A percentile compares a stretch with the other conserved stretches of the same genome.
Conservation (phyloP, 441 rosid genomes). For the Aquilaria agallochum region DNA sequence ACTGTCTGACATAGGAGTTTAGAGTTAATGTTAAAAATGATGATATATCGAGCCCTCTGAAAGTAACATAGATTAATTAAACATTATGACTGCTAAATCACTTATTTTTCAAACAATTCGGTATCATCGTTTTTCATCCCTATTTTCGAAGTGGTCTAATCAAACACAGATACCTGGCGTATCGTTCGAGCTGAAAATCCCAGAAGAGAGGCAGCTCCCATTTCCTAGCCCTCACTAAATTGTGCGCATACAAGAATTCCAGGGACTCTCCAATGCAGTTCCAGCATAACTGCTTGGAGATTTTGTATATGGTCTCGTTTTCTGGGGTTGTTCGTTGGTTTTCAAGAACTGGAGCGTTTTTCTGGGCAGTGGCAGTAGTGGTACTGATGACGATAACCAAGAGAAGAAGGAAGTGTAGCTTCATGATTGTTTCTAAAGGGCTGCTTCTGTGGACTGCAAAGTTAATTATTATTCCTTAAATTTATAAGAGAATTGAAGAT, state of each 20-base stretch:
- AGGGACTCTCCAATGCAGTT: constrained; percentile 76
- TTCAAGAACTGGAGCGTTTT: background rate
- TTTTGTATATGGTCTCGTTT: constrained; percentile 40
- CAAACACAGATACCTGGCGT: constrained; percentile 24
- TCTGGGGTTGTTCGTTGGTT: constrained; percentile 14
- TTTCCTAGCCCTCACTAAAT: constrained; percentile 57
- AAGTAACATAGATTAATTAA: too few species aligned
- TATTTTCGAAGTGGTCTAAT: too few species aligned
- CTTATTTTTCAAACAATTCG: too few species aligned
- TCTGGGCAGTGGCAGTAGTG: constrained; percentile 14
- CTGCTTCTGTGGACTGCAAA: background rate
- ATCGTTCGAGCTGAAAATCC: constrained; percentile 61
- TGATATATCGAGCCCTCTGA: too few species aligned
- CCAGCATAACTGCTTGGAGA: constrained; percentile 59
- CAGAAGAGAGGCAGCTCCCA: constrained; percentile 67
- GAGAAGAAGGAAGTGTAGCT: constrained; percentile 25
- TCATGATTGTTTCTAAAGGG: constrained; percentile 20
- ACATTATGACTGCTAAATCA: too few species aligned
- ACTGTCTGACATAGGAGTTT: too few species aligned
- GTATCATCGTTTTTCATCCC: too few species aligned
- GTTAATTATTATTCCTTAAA: too few species aligned
- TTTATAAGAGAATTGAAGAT: too few species aligned
- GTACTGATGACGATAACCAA: constrained; percentile 17
- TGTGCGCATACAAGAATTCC: constrained; percentile 62
- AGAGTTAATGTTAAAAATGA: too few species aligned